Conservation (phyloP, 2,329 filamentous ascomycete genomes). For the Sphaerulina musiva region DNA sequence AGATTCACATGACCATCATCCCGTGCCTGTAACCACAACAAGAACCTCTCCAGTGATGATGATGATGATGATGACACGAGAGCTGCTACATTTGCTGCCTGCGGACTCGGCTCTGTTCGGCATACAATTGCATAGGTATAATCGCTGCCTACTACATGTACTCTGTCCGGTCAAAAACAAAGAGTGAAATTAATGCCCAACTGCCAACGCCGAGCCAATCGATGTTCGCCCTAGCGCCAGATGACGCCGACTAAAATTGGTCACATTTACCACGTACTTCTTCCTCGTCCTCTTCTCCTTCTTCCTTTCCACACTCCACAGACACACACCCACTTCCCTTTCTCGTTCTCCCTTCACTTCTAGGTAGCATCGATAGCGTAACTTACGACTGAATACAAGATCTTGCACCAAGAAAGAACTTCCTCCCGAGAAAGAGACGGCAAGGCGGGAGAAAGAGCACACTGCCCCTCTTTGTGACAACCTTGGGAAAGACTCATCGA, state of each 20-base stretch:
- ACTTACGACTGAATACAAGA: constrained; percentile 22
- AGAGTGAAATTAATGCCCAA: constrained; percentile 6
- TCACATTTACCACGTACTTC: constrained; percentile 6
- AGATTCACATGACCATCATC: not conserved
- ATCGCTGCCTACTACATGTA: not conserved
- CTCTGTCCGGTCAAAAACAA: not conserved
- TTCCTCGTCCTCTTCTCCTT: not conserved
- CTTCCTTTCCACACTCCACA: constrained; percentile 8
- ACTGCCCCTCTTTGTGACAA: constrained; percentile 14
- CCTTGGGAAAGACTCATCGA: constrained; percentile 12
- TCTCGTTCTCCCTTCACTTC: constrained; percentile 12
- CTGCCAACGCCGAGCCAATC: constrained; percentile 1
- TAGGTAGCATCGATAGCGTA: constrained; percentile 27
- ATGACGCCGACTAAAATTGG: constrained; percentile 11
- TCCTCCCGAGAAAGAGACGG: constrained; percentile 1
- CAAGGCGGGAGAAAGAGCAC: constrained; percentile 14
- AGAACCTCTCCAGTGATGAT: not conserved
- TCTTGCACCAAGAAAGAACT: not conserved
- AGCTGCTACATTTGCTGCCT: not conserved
- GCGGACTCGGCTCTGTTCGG: not conserved
- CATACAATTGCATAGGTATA: not conserved
- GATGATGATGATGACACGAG: not conserved
- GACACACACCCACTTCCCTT: constrained; percentile 14
- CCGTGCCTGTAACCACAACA: no score
- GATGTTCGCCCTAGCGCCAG: constrained; percentile 2